Evolutionary conservation across 164 flowering plant species (phyloP).

Genomic region (Chimonanthus salicifolius): DNA sequence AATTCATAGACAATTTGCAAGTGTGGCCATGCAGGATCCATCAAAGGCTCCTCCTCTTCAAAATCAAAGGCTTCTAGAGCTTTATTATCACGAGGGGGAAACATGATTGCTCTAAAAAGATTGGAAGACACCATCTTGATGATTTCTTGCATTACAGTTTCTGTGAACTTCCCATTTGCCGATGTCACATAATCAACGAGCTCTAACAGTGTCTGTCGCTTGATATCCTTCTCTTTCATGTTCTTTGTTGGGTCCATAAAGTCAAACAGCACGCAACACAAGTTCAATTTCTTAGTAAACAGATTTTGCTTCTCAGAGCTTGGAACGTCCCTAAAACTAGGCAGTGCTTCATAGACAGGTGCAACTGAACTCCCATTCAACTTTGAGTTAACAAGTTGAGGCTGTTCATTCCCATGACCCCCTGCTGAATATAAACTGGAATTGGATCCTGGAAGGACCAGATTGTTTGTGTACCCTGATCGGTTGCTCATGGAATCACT

Average conservation of each 20-base stretch:
- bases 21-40: constrained; percentile 91
- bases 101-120: constrained; percentile 49
- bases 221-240: constrained; percentile 68
- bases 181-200: constrained; percentile 72
- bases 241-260: constrained; percentile 70
- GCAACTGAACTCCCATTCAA: constrained; percentile 7
- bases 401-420: constrained; percentile 14
- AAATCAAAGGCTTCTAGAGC: constrained; percentile 45
- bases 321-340: constrained; percentile 65
- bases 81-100: constrained; percentile 58
- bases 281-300: constrained; percentile 51
- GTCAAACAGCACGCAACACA: constrained; percentile 68
- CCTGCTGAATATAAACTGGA: constrained; percentile 6
- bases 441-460: constrained; percentile 1
- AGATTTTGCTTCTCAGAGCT: constrained; percentile 59
- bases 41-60: constrained; percentile 78
- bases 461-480: constrained; percentile 10
- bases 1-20: constrained; percentile 76
- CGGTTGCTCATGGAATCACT: constrained; percentile 22
- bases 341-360: constrained; percentile 54
- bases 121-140: constrained; percentile 59
- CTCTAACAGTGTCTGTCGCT: constrained; percentile 70
- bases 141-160: constrained; percentile 50
- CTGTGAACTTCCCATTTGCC: constrained; percentile 54
- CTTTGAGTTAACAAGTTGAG: constrained; percentile 15